Base-by-base conservation (phyloP, 441 rosid genomes). In the Croton setiger region DNA sequence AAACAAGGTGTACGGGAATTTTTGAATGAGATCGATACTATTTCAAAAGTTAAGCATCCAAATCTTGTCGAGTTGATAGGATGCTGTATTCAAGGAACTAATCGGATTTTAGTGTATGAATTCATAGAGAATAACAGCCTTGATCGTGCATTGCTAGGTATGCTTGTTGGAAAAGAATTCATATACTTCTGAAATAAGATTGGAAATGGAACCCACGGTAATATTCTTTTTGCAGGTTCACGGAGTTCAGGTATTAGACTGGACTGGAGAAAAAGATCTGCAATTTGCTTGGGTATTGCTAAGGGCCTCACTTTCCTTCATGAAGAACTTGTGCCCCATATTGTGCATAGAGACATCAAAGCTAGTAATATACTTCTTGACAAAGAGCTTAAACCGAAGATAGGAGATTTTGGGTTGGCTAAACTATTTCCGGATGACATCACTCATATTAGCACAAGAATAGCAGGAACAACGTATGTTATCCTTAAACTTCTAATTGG, bases 341-440 rank as follows among this genome's bases (percentile, higher is more conserved):
- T 93, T 66, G 97, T 93, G 67, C 98, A 91, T 61, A 86, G 98
- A 71, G 98, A 93, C 79, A 89, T 93, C 74, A 93, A 93, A 78
- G 96, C 97, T 33, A 89, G 97, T 80, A 93, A 90, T 74, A 80
- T 93, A 75, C 96, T 93, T 68, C 94, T 93, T 33, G 98, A 93
- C 80, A 63, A 57, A 64, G 79, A 91, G 60, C 85, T 86, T 60
- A 75, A 80, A 68, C 97, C 98, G 31, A 93, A 93, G 76, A 93
- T 93, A 54, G 98, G 98, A 64, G 97, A 93, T 77, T 93, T 93
- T 31, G 98, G 98, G 44, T 72, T 93, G 87, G 97, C 98, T 37
- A 93, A 91, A 81, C 96, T 93, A 66, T 93, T 93, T 72, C 96
- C 98, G 11, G 94, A 91, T 57, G 66, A 89, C 73, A 90, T 91